These are phyloP conservation scores for Ettlia oleoabundans DNA, from an alignment of 139 green algal species.

Conservation along the genomic window DNA sequence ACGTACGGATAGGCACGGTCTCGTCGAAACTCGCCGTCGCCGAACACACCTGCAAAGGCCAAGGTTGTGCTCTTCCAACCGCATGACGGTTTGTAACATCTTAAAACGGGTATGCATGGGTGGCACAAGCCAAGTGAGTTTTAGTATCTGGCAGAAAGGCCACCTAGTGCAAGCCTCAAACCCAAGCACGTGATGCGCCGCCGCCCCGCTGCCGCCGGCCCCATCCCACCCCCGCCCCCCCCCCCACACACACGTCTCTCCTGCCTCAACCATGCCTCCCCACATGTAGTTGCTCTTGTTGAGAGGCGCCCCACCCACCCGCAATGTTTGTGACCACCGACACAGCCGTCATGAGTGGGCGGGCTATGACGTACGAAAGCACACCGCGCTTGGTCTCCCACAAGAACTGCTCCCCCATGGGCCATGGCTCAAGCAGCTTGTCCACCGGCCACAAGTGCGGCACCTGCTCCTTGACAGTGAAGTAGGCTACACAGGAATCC, in stretches of 20 bases:
- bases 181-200: neutral
- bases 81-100: too few species aligned
- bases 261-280: neutral
- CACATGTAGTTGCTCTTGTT: too few species aligned
- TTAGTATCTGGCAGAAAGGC: too few species aligned
- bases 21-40: slow-evolving; percentile 72
- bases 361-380: slow-evolving; percentile 93
- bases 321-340: slow-evolving; percentile 70
- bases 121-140: too few species aligned
- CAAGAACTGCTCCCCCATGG: slow-evolving; percentile 72
- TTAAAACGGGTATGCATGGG: too few species aligned
- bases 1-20: slow-evolving; percentile 85
- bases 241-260: neutral
- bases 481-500: neutral
- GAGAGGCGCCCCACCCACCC: too few species aligned
- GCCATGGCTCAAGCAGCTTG: slow-evolving; percentile 51
- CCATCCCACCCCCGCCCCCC: neutral
- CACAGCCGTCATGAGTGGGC: slow-evolving; percentile 77
- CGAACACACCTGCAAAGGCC: slow-evolving; percentile 57
- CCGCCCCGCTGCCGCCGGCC: neutral
- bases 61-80: too few species aligned
- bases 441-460: slow-evolving; percentile 75
- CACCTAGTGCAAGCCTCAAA: neutral
- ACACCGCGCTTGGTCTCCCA: slow-evolving; percentile 84
- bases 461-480: slow-evolving; percentile 42